Evolutionary conservation across 805 yeast genomes (phyloP), one percentile per base, ranked within the genome.

Genomic region (Kluyveromyces wickerhamii): DNA sequence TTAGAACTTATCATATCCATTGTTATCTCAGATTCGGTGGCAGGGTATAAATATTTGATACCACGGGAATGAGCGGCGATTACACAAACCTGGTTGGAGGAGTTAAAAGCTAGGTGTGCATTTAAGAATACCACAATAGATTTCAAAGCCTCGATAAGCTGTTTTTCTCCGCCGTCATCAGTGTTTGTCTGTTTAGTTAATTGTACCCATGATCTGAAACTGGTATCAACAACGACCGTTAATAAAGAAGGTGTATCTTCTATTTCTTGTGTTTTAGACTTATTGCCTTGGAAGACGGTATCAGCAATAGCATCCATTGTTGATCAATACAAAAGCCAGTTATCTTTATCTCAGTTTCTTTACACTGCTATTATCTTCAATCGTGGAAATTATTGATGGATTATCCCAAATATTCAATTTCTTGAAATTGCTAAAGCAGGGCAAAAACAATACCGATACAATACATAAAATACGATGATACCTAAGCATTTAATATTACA

Each of bases 91-190:
- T 74, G 74, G 55, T 92, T 92, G 23, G 87, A 75, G 45, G 82
- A 83, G 57, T 84, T 84, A 33, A 85, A 66, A 0, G 97, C 79
- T 30, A 92, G 55, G 56, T 92, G 98, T 2, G 94, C 87, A 56
- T 92, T 92, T 34, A 88, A 56, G 49, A 81, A 77, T 16, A 92
- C 86, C 21, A 86, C 58, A 7, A 88, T 51, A 2, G 88, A 65
- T 42, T 80, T 71, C 5, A 81, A 57, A 6, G 80, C 75, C 27
- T 77, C 75, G 41, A 71, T 67, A 15, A 85, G 57, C 27, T 74
- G 51, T n/a, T 70, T 51, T 29, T 60, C 37, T 39, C 51, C 47
- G 14, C n/a, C 21, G 17, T 14, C 21, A 8, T 27, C 19, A 12
- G 21, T 13, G 8, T 18, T 20, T 21, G 13, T 8, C 16, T 30